phyloP scores from a whole-genome alignment of 2,329 filamentous ascomycete genomes.

The Ascochyta clinopodiicola region DNA sequence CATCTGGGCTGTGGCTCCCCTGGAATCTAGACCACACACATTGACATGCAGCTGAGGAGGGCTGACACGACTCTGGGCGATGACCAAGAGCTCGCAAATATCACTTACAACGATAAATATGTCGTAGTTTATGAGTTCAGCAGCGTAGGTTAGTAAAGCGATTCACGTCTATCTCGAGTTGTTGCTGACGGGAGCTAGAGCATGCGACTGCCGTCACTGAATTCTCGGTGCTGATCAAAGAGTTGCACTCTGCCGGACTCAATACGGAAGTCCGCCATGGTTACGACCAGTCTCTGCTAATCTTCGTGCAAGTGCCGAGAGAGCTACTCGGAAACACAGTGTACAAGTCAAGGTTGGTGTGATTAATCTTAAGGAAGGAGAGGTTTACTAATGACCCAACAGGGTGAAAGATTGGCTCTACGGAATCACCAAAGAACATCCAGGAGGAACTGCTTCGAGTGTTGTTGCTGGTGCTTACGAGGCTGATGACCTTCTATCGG shows the following conservation, averaged over 20 bases:
- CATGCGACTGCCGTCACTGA: slow-evolving; percentile 28
- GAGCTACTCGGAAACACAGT: slow-evolving; percentile 42
- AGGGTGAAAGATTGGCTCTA: slow-evolving; percentile 87
- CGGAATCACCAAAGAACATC: slow-evolving; percentile 71
- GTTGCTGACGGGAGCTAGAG: slow-evolving; percentile 20
- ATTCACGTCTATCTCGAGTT: too few relatives aligned
- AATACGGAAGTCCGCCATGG: slow-evolving; percentile 42
- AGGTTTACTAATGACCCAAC: background rate
- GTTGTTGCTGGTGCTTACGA: slow-evolving; percentile 71
- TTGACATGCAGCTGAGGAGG: slow-evolving; percentile 30
- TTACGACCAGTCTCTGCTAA: slow-evolving; percentile 38
- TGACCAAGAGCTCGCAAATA: slow-evolving; percentile 30
- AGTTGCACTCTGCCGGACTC: slow-evolving; percentile 37
- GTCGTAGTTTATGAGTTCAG: slow-evolving; percentile 41
- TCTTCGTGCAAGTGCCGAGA: slow-evolving; percentile 39
- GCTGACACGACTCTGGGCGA: slow-evolving; percentile 34
- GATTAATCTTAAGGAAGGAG: background rate
- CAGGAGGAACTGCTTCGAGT: slow-evolving; percentile 52
- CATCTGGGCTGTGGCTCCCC: slow-evolving; percentile 4
- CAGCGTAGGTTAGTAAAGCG: slow-evolving; percentile 29
- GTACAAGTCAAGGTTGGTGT: slow-evolving; percentile 38
- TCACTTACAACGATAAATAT: slow-evolving; percentile 44
- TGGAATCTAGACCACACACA: background rate
- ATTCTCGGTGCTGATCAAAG: slow-evolving; percentile 29
- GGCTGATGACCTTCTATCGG: slow-evolving; percentile 77